Evolutionary conservation across 2,329 filamentous ascomycete species (phyloP), one percentile per base, ranked within the genome.

Genomic region (Hymenoscyphus fructigenus): DNA sequence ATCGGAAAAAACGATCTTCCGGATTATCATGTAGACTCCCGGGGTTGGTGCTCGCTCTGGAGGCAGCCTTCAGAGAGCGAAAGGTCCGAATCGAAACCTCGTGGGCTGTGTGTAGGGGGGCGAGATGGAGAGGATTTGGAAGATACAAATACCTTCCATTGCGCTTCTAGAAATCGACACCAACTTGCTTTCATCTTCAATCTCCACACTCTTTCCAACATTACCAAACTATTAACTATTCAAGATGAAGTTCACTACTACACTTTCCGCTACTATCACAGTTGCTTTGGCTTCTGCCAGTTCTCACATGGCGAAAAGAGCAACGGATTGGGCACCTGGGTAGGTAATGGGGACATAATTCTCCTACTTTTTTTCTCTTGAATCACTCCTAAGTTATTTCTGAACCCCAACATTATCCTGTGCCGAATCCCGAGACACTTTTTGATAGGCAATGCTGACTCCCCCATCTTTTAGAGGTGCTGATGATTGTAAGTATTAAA

Each of bases 171-270:
- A 14, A 14, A 38, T 38, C 34, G 34, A 12, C 34, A 38, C 34
- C 34, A 38, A 15, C 44, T 9, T 20, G 69, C 44, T 12, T 10
- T 50, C 44, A 50, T 50, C 44, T 5, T 50, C 44, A 23, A 20
- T 50, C 44, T 23, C 15, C 44, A 26, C 34, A 38, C 34, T 38
- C 10, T 38, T 38, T 14, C 12, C 34, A 38, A 14, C 34, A 38
- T 38, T 44, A 44, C 20, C 41, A n/a, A 44, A 6, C 41, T 3
- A 44, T 44, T 20, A 20, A n/a, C 1, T 44, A 44, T 44, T 9
- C n/a, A 26, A 50, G n/a, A 50, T 50, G 44, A 50, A 50, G 44
- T 50, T 50, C 4, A 26, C 44, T 50, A 50, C 44, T 26, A 50
- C 44, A 23, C 2, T 50, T 26, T 50, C 44, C 9, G n/a, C 9